Percentiles rank a stretch among this genome's conserved stretches.
Evolutionary conservation across 768 basidiomycete species (phyloP).

Genomic region (Porpolomopsis calyptriformis): DNA sequence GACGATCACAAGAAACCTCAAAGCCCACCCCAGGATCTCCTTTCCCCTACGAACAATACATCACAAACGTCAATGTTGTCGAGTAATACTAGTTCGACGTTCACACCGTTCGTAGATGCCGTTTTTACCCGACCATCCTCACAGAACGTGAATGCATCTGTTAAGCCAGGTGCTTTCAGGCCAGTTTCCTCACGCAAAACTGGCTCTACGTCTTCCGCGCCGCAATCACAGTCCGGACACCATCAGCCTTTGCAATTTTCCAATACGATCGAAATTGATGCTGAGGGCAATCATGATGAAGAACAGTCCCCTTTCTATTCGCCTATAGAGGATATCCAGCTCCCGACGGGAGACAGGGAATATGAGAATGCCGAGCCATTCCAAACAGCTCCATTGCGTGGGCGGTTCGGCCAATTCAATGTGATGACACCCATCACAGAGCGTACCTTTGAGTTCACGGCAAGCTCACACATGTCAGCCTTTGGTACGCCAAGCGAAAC

Average conservation of each 20-base stretch:
- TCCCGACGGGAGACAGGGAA: slow-evolving; percentile 12
- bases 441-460: slow-evolving; percentile 76
- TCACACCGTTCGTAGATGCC: slow-evolving; percentile 13
- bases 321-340: slow-evolving; percentile 8
- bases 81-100: slow-evolving; percentile 11
- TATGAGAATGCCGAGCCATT: slow-evolving; percentile 31
- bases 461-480: slow-evolving; percentile 38
- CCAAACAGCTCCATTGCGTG: slow-evolving; percentile 49
- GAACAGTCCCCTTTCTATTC: slow-evolving; percentile 20
- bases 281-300: slow-evolving; percentile 16
- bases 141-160: slow-evolving; percentile 30
- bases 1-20: slow-evolving; percentile 15
- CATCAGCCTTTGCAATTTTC: neutral
- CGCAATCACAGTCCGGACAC: neutral
- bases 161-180: slow-evolving; percentile 33
- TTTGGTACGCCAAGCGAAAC: slow-evolving; percentile 32
- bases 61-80: slow-evolving; percentile 7
- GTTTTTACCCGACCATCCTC: slow-evolving; percentile 70
- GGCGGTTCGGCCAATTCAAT: slow-evolving; percentile 73
- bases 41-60: slow-evolving; percentile 11
- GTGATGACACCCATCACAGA: slow-evolving; percentile 99
- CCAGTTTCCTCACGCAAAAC: slow-evolving; percentile 21
- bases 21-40: slow-evolving; percentile 7
- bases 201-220: neutral
- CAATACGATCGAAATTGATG: neutral